Base-by-base conservation (phyloP, 164 flowering plant genomes). In the Magnolia kwangsiensis region DNA sequence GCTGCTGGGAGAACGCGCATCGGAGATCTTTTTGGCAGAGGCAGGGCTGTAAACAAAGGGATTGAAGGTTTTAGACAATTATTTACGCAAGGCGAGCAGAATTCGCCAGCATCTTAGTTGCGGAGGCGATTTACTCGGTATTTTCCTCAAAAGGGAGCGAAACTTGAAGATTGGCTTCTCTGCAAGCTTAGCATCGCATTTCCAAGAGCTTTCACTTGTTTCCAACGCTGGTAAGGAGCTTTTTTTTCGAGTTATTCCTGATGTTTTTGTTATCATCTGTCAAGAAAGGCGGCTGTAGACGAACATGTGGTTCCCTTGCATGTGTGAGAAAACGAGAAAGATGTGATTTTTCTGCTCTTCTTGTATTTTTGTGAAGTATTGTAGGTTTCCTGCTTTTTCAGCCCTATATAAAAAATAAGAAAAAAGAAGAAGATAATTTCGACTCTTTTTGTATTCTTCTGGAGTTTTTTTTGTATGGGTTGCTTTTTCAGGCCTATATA, bases 311-410 rank as follows among this genome's bases (percentile, higher is more conserved):
- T 3, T 50, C 6, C 18, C 21, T 10, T 50, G 29, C 72, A 70
- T 70, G 58, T 70, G 72, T 70, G 13, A 49, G 50, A 49, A 70
- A 70, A 45, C 23, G 23, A 70, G 59, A 70, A 69, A 9, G 27
- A n/a, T 8, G 8, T 20, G 21, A n/a, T 18, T 64, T 64, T 64
- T 7, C 10, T 18, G 21, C 67, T 64, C 10, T 64, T 21, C 20
- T 70, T 50, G n/a, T 18, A 20, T 45, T 20, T 63, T 73, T 37
- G 20, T 45, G 61, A 16, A 55, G 18, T 55, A 13, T 55, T 16
- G 61, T 55, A 55, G 61, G 61, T 16, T 16, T 11, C 61, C 61
- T 0, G 11, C 61, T 55, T 55, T 55, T 55, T 16, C 4, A 55
- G 61, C 18, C 18, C 18, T 55, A 4, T 37, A 37, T 55, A 55